phyloP scores from a whole-genome alignment of 257 asterid genomes.

The Przewalskia tangutica region DNA sequence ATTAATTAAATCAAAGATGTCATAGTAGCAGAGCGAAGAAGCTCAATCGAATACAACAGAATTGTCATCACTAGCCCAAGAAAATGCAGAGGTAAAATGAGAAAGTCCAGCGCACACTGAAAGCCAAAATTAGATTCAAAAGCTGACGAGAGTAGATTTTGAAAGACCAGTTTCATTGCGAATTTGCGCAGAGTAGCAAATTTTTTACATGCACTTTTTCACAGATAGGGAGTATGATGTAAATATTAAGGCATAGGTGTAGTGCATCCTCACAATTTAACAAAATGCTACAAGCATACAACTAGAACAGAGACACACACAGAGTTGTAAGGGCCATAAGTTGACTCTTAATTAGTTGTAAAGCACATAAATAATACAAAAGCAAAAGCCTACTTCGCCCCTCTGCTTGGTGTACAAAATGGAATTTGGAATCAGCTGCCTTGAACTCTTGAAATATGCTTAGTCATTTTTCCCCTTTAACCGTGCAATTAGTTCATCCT shows the following conservation, averaged over 20 bases:
- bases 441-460: conserved; percentile 6
- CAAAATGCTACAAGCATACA: background rate
- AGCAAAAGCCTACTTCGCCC: conserved; percentile 6
- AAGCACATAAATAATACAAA: background rate
- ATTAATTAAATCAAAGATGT: background rate
- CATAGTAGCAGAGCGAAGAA: background rate
- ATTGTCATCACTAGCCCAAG: background rate
- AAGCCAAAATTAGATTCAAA: background rate
- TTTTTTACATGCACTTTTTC: background rate
- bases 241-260: background rate
- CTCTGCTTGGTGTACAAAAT: conserved; percentile 6
- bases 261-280: background rate
- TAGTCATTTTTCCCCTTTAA: conserved; percentile 29
- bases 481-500: conserved; percentile 66
- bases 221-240: background rate
- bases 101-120: background rate
- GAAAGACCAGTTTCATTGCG: background rate
- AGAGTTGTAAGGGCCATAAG: background rate
- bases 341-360: background rate
- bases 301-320: background rate
- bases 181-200: background rate
- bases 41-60: background rate
- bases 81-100: background rate
- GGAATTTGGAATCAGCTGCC: conserved; percentile 5
- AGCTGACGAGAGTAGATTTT: background rate